A percentile compares a stretch with the other conserved stretches of the same genome.
These are phyloP conservation scores for Fermentozyma sake DNA, from an alignment of 1,139 yeast genomes.

Conservation along the genomic window DNA sequence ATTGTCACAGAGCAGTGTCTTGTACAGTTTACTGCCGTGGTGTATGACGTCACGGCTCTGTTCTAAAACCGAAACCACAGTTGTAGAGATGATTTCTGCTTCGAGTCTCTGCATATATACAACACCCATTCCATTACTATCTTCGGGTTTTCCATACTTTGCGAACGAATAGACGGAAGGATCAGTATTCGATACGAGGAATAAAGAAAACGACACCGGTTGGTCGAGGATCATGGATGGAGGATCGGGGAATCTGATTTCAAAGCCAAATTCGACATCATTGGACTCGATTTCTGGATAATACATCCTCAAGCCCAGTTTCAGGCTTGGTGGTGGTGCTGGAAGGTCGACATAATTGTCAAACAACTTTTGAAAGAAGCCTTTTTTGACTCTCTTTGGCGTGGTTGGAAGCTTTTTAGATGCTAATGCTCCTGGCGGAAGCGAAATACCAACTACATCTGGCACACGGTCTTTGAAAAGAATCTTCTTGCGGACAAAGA, in stretches of 20 bases:
- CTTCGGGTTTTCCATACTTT: constrained; percentile 34
- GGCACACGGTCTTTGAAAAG: constrained; percentile 39
- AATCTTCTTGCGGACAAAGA: constrained; percentile 38
- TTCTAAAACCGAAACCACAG: constrained; percentile 34
- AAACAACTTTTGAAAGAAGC: constrained; percentile 14
- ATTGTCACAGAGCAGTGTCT: constrained; percentile 31
- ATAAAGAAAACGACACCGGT: constrained; percentile 37
- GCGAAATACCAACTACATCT: constrained; percentile 36
- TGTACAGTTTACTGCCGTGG: constrained; percentile 12
- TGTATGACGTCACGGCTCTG: constrained; percentile 29
- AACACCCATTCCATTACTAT: constrained; percentile 46
- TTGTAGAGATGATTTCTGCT: constrained; percentile 31
- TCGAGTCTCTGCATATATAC: constrained; percentile 37
- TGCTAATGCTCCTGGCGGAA: constrained; percentile 14
- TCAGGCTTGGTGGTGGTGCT: constrained; percentile 7
- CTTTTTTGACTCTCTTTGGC: constrained; percentile 11
- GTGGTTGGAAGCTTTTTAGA: constrained; percentile 17
- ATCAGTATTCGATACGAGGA: constrained; percentile 27
- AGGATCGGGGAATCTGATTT: constrained; percentile 44
- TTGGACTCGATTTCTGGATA: constrained; percentile 27
- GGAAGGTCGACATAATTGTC: constrained; percentile 3
- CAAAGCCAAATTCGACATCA: constrained; percentile 44
- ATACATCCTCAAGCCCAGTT: constrained; percentile 8
- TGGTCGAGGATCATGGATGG: constrained; percentile 41
- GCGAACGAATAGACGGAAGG: constrained; percentile 36